Evolutionary conservation across 179 eudicot species (phyloP), one percentile per base, ranked within the genome.

Genomic region (Silene vulgaris): DNA sequence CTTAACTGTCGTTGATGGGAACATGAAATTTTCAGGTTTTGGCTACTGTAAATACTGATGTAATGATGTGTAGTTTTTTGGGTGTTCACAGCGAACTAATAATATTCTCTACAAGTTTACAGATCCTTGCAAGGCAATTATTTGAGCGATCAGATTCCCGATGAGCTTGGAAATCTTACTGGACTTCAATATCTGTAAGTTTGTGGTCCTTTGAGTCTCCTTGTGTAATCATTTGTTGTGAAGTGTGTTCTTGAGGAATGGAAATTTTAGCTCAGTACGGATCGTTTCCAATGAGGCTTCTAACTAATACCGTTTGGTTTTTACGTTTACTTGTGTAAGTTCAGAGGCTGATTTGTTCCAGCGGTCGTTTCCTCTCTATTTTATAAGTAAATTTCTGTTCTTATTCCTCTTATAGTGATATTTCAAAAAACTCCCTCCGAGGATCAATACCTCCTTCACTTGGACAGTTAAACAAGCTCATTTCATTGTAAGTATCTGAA

Each of bases 61-160:
- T 21, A 63, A 26, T 16, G 1, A 63, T 63, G 7, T 26, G 63
- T 72, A 28, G 64, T 72, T 72, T 16, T 72, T 29, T 56, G 48
- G 5, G 21, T 11, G 12, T 69, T 29, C 19, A 16, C 32, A 52
- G 69, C 59, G 17, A 35, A 30, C 76, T 71, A 20, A 71, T 66
- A 45, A 20, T 56, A 71, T 69, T 48, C 74, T 81, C 56, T 63
- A 30, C 74, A 56, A 48, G 13, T 78, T 73, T 59, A 19, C 89
- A 95, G 99, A 79, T 92, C 78, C 82, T 78, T 95, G 89, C 97
- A 92, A 86, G 87, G 92, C 73, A 95, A 95, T 85, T 95, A 89
- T 81, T 83, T 95, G 48, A 88, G 95, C 80, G 90, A 89, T 56
- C 79, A 69, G 79, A 89, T 95, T 75, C 99, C 99, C 32, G 79